Conservation (phyloP, 352 stramenopile species). For the Phytopythium montanum region DNA sequence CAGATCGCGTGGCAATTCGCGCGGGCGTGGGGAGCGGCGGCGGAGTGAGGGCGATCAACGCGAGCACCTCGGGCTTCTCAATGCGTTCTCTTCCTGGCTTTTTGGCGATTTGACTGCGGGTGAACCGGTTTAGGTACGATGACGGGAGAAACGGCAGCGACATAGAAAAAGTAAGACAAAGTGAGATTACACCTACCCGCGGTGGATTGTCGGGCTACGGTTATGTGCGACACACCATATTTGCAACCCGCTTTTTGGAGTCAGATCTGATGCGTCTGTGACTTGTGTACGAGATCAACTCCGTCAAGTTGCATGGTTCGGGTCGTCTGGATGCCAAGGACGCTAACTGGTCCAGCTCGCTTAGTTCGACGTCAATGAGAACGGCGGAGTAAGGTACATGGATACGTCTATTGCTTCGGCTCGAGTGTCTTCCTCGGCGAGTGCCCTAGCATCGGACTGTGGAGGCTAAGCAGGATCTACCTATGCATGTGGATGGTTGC, state of each 20-base stretch:
- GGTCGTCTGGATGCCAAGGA: no score
- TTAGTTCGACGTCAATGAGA: not conserved
- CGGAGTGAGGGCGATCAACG: not conserved
- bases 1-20: not conserved
- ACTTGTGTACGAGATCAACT: no score
- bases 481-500: not conserved
- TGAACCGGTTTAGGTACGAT: not conserved
- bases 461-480: not conserved
- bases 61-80: not conserved
- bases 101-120: conserved; percentile 1
- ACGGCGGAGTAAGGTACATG: not conserved
- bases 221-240: not conserved
- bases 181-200: not conserved
- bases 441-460: not conserved
- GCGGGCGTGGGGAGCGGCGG: not conserved
- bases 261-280: not conserved
- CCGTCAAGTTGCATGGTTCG: no score
- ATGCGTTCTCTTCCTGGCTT: conserved; percentile 1
- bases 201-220: not conserved
- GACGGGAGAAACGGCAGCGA: not conserved
- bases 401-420: not conserved
- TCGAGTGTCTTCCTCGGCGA: not conserved
- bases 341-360: no score
- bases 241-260: not conserved
- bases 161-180: conserved; percentile 1